Evolutionary conservation across 2,329 filamentous ascomycete genomes (phyloP).

Genomic region (Penicillium expansum): DNA sequence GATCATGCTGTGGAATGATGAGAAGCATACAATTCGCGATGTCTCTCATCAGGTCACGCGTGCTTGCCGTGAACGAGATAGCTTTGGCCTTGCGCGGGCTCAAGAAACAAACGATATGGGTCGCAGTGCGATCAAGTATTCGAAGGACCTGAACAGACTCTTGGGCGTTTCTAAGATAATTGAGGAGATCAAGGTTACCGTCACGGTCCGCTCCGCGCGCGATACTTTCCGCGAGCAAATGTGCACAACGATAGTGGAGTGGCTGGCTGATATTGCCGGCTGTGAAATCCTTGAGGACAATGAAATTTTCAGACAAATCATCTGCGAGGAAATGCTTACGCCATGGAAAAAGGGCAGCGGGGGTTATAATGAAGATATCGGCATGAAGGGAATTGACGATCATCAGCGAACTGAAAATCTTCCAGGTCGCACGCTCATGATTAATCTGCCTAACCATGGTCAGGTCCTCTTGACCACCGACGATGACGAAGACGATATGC

Average conservation of each 20-base stretch:
- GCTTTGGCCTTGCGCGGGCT: conserved; percentile 70
- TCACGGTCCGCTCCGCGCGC: conserved; percentile 87
- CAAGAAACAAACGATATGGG: conserved; percentile 88
- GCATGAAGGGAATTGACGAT: conserved; percentile 76
- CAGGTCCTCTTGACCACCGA: conserved; percentile 48
- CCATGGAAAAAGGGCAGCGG: conserved; percentile 84
- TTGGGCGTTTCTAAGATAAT: conserved; percentile 79
- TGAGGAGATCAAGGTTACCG: conserved; percentile 92
- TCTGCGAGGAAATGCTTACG: conserved; percentile 89
- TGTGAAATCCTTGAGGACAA: conserved; percentile 80
- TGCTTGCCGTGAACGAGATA: conserved; percentile 71
- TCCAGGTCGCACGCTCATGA: conserved; percentile 40
- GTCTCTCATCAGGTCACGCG: conserved; percentile 86
- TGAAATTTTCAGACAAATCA: conserved; percentile 71
- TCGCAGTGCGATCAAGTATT: conserved; percentile 77
- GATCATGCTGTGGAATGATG: conserved; percentile 92
- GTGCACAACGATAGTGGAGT: conserved; percentile 96
- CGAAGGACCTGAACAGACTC: conserved; percentile 67
- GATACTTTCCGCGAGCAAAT: conserved; percentile 98
- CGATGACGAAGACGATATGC: conserved; percentile 44
- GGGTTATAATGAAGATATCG: conserved; percentile 74
- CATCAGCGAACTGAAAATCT: conserved; percentile 64
- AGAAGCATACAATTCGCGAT: conserved; percentile 94
- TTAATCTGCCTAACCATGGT: conserved; percentile 43
- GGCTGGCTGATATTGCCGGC: conserved; percentile 88